Evolutionary conservation across 1,139 yeast genomes (phyloP), one percentile per base, ranked within the genome.

Genomic region (Pneumocystis murina): DNA sequence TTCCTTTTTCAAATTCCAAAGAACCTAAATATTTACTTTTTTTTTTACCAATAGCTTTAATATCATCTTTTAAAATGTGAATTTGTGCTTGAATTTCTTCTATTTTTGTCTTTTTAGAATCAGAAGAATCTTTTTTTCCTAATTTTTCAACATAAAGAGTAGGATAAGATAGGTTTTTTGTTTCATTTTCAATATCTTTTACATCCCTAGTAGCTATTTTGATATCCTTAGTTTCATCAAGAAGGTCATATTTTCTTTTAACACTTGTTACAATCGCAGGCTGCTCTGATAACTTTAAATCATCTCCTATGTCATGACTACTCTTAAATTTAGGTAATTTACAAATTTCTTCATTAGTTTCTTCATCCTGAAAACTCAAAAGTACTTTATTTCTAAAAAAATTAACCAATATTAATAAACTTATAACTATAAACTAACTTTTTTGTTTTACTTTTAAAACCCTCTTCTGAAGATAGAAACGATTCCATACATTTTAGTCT

Each of bases 301-400:
- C 78, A 20, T 70, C 66, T 62, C 74, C 69, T 59, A 77, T 66
- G 60, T 80, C 84, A 68, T 81, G 83, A 0, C 83, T 82, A 55
- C 85, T 79, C 65, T 74, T 76, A 77, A 82, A 79, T 48, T 48
- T 48, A 20, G 20, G 10, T 30, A 10, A 8, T 58, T 58, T 30
- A 54, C 16, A 63, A 48, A 58, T 39, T 28, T 61, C 59, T 24
- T 36, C 64, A 35, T 67, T 74, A 54, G 72, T 74, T 30, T 75
- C 78, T 16, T 70, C 77, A 6, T 73, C 79, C 24, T 75, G 78
- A 68, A 74, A 64, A 64, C 67, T 66, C 24, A 73, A 67, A 59
- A 68, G 62, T 6, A 66, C 62, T 55, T 68, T 69, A 60, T 65
- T 68, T 33, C 65, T 24, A 43, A 33, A 41, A 17, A 41, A 38